These are phyloP conservation scores for Chaetomium strumarium DNA, from an alignment of 2,329 filamentous ascomycete genomes.

Conservation along the genomic window DNA sequence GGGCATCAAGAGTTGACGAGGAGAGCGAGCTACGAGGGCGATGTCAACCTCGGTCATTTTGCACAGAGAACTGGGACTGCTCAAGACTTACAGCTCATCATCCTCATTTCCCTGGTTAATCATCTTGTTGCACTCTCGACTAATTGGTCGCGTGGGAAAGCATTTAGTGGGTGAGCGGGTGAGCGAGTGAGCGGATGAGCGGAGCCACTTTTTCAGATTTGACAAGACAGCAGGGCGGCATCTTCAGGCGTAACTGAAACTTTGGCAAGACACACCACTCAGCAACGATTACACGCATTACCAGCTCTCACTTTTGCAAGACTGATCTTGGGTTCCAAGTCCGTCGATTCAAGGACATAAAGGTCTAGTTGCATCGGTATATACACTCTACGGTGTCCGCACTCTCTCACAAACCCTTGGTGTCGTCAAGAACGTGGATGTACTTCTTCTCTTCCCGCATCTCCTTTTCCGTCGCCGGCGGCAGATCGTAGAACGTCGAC, in stretches of 20 bases:
- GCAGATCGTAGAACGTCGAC: conserved; percentile 83
- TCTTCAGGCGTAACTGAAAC: too few species aligned
- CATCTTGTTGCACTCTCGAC: conserved; percentile 18
- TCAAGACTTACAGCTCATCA: conserved; percentile 41
- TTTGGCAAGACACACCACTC: too few species aligned
- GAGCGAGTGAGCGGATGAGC: background rate
- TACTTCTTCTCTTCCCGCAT: conserved; percentile 95
- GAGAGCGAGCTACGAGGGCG: conserved; percentile 53
- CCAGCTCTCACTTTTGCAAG: background rate
- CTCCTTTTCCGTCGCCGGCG: conserved; percentile 90
- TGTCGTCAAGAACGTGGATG: conserved; percentile 82
- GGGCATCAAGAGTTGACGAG: conserved; percentile 57
- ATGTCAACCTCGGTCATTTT: background rate
- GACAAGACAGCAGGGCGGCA: too few species aligned
- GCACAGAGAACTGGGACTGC: background rate
- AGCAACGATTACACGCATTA: background rate
- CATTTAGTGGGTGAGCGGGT: background rate
- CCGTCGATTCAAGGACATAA: conserved; percentile 20
- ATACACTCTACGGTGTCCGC: conserved; percentile 25
- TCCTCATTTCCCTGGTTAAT: conserved; percentile 36
- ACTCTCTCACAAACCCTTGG: conserved; percentile 39
- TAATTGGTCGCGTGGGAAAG: background rate
- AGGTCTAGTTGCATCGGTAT: conserved; percentile 30
- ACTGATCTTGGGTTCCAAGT: background rate
- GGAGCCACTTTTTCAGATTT: too few species aligned